A percentile compares a stretch with the other conserved stretches of the same genome.
Evolutionary conservation across 108 stramenopile genomes (phyloP).

Genomic region (Aurantiochytrium sp.): DNA sequence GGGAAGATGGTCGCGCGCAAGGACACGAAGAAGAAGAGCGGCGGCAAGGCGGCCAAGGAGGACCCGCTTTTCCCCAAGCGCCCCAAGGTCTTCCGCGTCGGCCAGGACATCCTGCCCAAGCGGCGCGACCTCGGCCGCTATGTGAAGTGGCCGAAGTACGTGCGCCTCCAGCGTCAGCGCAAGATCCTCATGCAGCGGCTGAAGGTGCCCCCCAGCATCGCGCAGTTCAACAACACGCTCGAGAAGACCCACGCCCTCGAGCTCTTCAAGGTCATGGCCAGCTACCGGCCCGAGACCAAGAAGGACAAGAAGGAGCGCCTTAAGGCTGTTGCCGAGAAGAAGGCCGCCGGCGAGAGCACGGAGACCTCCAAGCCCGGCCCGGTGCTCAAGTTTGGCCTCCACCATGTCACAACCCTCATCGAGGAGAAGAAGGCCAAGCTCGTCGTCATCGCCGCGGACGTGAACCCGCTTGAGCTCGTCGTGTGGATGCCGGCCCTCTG

Average conservation of each 20-base stretch:
- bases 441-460: slow-evolving; percentile 95
- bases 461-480: slow-evolving; percentile 97
- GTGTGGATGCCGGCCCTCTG: slow-evolving; percentile 98
- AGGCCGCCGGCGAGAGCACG: slow-evolving; percentile 63
- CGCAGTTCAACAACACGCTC: slow-evolving; percentile 95
- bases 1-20: background rate
- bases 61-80: slow-evolving; percentile 90
- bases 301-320: slow-evolving; percentile 91
- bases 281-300: slow-evolving; percentile 96
- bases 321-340: slow-evolving; percentile 89
- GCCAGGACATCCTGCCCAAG: slow-evolving; percentile 79
- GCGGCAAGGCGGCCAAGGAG: slow-evolving; percentile 54
- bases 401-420: slow-evolving; percentile 95
- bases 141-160: slow-evolving; percentile 94
- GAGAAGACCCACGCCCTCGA: slow-evolving; percentile 95
- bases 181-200: slow-evolving; percentile 95
- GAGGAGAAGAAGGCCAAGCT: slow-evolving; percentile 98
- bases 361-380: slow-evolving; percentile 56
- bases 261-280: slow-evolving; percentile 90
- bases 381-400: slow-evolving; percentile 91
- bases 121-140: slow-evolving; percentile 88
- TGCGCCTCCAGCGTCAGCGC: slow-evolving; percentile 96
- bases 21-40: slow-evolving; percentile 51
- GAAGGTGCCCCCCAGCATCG: slow-evolving; percentile 94
- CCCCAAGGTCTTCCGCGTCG: slow-evolving; percentile 80